These are phyloP conservation scores for Cytospora chrysosperma DNA, from an alignment of 2,329 filamentous ascomycete genomes.

Conservation along the genomic window DNA sequence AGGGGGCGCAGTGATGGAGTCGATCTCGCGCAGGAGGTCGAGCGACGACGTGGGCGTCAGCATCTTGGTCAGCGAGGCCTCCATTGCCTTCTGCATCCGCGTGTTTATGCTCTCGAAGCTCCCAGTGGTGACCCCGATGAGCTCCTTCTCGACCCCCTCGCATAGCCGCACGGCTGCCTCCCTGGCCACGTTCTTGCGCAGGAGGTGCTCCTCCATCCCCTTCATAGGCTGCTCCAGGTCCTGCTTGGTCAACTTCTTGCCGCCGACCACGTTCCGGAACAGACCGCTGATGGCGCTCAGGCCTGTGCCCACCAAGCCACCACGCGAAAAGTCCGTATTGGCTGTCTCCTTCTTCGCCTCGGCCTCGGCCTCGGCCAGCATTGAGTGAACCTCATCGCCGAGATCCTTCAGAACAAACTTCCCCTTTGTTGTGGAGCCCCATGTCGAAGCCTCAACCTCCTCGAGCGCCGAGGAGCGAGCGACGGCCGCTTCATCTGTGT, in stretches of 20 bases:
- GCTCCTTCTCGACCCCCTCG: conserved; percentile 84
- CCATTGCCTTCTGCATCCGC: conserved; percentile 82
- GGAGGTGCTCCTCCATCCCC: conserved; percentile 90
- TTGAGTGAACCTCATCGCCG: conserved; percentile 88
- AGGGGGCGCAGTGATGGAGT: conserved; percentile 69
- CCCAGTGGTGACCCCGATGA: conserved; percentile 86
- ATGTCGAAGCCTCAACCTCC: conserved; percentile 73
- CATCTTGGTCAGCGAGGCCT: conserved; percentile 89
- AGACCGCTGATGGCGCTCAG: conserved; percentile 82
- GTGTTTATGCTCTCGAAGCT: conserved; percentile 87
- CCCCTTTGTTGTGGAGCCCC: conserved; percentile 86
- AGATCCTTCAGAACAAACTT: conserved; percentile 93
- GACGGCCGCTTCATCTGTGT: conserved; percentile 50
- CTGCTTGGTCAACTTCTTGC: conserved; percentile 84
- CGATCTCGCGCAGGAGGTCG: conserved; percentile 91
- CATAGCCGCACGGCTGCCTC: conserved; percentile 91
- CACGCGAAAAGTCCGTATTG: conserved; percentile 43
- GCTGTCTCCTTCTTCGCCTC: conserved; percentile 59
- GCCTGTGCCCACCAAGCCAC: conserved; percentile 73
- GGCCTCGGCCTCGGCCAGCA: conserved; percentile 80
- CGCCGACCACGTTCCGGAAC: conserved; percentile 92
- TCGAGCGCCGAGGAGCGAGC: conserved; percentile 64
- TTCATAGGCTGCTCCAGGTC: conserved; percentile 92
- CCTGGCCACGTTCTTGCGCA: conserved; percentile 93
- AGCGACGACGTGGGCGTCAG: conserved; percentile 93